A percentile compares a stretch with the other conserved stretches of the same genome.
phyloP scores from a whole-genome alignment of 1,284 basidiomycete genomes.

The Malassezia japonica region DNA sequence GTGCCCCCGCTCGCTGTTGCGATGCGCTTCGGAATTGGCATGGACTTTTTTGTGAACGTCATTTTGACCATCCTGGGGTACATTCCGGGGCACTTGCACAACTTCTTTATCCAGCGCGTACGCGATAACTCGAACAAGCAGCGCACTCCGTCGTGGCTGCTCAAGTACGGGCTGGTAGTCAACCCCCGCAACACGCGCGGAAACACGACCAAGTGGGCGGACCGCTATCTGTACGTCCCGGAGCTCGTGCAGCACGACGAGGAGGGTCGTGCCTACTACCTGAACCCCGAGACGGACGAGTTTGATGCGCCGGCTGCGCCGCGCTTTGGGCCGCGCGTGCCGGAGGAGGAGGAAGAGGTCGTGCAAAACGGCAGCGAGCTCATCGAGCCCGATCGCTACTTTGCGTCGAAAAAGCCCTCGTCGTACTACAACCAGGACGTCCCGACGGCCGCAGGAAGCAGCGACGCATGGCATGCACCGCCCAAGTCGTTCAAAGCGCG shows the following conservation, averaged over 20 bases:
- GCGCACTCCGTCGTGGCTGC: slow-evolving; percentile 12
- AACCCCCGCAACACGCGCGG: background rate
- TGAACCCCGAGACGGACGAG: slow-evolving; percentile 3
- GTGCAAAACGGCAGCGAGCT: background rate
- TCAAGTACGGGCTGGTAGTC: slow-evolving; percentile 4
- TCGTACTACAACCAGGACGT: background rate
- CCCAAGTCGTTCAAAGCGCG: slow-evolving; percentile 3
- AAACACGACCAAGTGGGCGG: slow-evolving; percentile 4
- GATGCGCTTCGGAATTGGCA: slow-evolving; percentile 82
- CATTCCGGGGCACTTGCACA: slow-evolving; percentile 51
- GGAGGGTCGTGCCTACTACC: slow-evolving; percentile 11
- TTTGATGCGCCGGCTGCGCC: background rate
- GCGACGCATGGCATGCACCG: too few relatives aligned
- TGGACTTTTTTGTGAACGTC: slow-evolving; percentile 85
- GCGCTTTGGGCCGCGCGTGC: background rate
- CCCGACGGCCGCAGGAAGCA: background rate
- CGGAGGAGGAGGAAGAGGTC: slow-evolving; percentile 6
- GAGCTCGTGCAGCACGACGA: slow-evolving; percentile 17
- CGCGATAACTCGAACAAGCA: slow-evolving; percentile 8
- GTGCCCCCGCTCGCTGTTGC: slow-evolving; percentile 61
- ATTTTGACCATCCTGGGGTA: slow-evolving; percentile 73
- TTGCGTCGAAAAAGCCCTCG: background rate
- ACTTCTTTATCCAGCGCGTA: slow-evolving; percentile 17
- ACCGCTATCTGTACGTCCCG: slow-evolving; percentile 8
- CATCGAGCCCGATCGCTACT: slow-evolving; percentile 14